Evolutionary conservation across 352 stramenopile species (phyloP).

Genomic region (Thraustotheca clavata): DNA sequence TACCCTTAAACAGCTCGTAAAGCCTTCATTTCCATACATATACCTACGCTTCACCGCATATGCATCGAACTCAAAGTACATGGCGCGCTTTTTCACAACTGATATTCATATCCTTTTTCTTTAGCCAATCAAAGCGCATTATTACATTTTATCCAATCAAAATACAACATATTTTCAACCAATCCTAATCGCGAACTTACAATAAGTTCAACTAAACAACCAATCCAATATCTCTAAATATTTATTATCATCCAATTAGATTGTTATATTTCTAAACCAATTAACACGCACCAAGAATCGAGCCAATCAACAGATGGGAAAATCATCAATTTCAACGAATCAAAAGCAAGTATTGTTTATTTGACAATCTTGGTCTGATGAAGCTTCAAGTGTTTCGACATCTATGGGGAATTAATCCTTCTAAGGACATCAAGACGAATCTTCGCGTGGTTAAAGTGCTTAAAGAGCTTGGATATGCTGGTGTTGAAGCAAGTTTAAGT

Average conservation of each 20-base stretch:
- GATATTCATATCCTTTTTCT: no score
- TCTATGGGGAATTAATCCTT: conserved; percentile 13
- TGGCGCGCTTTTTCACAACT: no score
- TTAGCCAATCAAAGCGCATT: background rate
- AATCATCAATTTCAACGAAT: background rate
- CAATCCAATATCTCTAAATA: background rate
- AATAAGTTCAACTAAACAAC: background rate
- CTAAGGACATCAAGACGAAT: background rate
- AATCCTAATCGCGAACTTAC: background rate
- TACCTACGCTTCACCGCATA: no score
- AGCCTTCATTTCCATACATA: no score
- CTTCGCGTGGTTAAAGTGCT: background rate
- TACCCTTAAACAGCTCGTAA: conserved; percentile 14
- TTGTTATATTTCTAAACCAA: background rate
- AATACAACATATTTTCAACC: background rate
- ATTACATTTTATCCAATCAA: no score
- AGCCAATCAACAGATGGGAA: background rate
- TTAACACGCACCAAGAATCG: background rate
- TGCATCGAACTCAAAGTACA: no score
- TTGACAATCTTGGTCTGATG: background rate
- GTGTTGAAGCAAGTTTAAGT: conserved; percentile 58
- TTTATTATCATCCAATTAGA: background rate
- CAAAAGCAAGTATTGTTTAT: background rate
- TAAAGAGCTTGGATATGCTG: conserved; percentile 35
- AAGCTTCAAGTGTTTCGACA: conserved; percentile 19